These are phyloP conservation scores for Trichoderma semiorbis DNA, from an alignment of 2,329 filamentous ascomycete genomes.

Conservation along the genomic window DNA sequence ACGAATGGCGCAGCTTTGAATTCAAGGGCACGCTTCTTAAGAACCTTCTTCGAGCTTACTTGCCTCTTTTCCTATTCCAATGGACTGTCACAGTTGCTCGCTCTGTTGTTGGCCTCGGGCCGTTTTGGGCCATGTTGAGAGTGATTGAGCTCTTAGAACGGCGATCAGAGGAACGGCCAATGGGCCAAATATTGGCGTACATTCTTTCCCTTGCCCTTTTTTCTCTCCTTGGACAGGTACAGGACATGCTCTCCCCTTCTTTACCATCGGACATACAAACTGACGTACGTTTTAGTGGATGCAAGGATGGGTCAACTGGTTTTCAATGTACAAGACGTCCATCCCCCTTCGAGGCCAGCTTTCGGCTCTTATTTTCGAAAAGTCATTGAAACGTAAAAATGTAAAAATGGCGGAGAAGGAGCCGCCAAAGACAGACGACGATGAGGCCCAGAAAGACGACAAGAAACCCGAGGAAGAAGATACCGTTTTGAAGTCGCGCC, in stretches of 20 bases:
- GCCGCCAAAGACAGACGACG: constrained; percentile 26
- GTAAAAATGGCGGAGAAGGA: constrained; percentile 61
- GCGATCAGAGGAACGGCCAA: constrained; percentile 44
- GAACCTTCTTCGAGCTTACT: constrained; percentile 57
- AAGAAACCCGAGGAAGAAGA: constrained; percentile 49
- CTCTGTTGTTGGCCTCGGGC: constrained; percentile 62
- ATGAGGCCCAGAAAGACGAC: constrained; percentile 35
- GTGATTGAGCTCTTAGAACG: constrained; percentile 64
- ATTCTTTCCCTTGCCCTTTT: constrained; percentile 61
- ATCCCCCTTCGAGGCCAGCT: constrained; percentile 68
- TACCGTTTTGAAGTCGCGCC: constrained; percentile 51
- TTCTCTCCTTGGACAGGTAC: constrained; percentile 51
- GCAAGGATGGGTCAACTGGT: constrained; percentile 65
- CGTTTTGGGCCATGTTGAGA: constrained; percentile 65
- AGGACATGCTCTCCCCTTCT: not conserved
- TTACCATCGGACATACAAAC: not conserved
- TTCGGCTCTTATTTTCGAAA: constrained; percentile 70
- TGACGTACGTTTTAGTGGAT: constrained; percentile 42
- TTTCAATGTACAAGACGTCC: constrained; percentile 58
- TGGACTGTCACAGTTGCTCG: constrained; percentile 53
- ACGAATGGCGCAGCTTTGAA: constrained; percentile 47
- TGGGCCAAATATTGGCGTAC: constrained; percentile 61
- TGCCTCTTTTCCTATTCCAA: constrained; percentile 53
- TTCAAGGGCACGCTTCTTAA: constrained; percentile 55
- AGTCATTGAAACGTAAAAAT: constrained; percentile 73